Conservation (phyloP, 345 rosid species). For the Gossypium thurberi region DNA sequence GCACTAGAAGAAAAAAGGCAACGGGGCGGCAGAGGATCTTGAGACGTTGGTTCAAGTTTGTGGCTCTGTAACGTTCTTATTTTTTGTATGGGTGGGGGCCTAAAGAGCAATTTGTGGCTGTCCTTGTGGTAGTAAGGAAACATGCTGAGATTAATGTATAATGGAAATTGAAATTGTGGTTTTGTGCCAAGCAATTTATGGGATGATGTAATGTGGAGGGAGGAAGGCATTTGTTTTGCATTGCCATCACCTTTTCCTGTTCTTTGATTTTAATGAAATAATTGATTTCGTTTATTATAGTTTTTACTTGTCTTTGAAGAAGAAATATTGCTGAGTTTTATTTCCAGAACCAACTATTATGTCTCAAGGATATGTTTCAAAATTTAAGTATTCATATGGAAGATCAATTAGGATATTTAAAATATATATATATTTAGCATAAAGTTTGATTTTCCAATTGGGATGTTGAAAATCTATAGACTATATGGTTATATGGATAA, state of each 20-base stretch:
- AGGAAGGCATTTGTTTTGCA: conserved; percentile 4
- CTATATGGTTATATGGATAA: too few species aligned
- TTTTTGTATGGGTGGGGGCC: conserved; percentile 8
- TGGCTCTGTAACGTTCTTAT: conserved; percentile 14
- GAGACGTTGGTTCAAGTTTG: conserved; percentile 38
- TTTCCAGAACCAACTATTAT: too few species aligned
- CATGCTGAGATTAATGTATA: conserved; percentile 20
- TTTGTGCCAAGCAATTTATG: conserved; percentile 12
- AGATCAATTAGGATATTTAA: too few species aligned
- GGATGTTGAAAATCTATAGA: too few species aligned
- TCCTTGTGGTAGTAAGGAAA: conserved; percentile 10
- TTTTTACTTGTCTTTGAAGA: background rate
- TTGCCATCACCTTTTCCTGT: conserved; percentile 2
- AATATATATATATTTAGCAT: too few species aligned
- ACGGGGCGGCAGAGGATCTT: conserved; percentile 33
- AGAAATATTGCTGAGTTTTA: too few species aligned
- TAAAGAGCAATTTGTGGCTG: conserved; percentile 11
- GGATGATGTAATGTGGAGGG: conserved; percentile 22
- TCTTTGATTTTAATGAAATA: conserved; percentile 21
- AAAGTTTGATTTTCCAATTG: too few species aligned
- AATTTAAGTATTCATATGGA: too few species aligned
- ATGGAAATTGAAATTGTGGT: conserved; percentile 18
- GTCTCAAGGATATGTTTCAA: too few species aligned
- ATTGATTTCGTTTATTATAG: background rate
- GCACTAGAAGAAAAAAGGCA: conserved; percentile 60